Base-by-base conservation (phyloP, 139 green algal species). In the Astrephomene gubernaculifera region DNA sequence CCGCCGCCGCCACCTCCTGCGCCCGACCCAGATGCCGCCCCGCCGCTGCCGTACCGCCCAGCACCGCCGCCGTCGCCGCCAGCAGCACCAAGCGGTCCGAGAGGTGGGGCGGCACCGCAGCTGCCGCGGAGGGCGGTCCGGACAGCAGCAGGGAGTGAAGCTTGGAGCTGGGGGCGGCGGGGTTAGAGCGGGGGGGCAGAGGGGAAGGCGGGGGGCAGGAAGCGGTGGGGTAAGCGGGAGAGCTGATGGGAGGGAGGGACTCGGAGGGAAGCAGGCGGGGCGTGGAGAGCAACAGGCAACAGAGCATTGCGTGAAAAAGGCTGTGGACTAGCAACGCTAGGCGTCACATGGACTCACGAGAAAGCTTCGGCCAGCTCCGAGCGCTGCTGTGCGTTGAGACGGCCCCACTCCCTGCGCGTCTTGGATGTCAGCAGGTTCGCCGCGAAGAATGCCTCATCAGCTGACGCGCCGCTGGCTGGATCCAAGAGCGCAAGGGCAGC, bases 371-470 rank as follows among this genome's bases (percentile, higher is more conserved):
- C 41, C 38, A 93, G 72, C 57, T 69, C 67, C 45, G 61, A 52
- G 1, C 82, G 67, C 27, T 89, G 83, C 69, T 88, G 75, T 17
- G 29, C 22, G 9, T 81, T 72, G 31, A 95, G 78, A 54, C 87
- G 88, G 71, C 57, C 54, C 87, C 89, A 95, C 35, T 95, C 89
- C 29, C 27, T 39, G 21, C 88, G 80, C 17, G 94, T 90, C 74
- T 96, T 96, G 0, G 86, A 72, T 14, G 89, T 49, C 49, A 96
- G 83, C 81, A 94, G 49, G 64, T 94, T 94, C 22, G 87, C 88
- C 5, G 54, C 79, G 82, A 95, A 95, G 71, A 93, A 96, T n/a
- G 82, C 81, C 64, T 92, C 84, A 71, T 92, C 88, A 43, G 52
- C 21, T 2, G 60, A 45, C 4, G 80, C 49, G 4, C 84, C 65